phyloP scores from a whole-genome alignment of 2,329 filamentous ascomycete genomes.

The Talaromyces sp. region DNA sequence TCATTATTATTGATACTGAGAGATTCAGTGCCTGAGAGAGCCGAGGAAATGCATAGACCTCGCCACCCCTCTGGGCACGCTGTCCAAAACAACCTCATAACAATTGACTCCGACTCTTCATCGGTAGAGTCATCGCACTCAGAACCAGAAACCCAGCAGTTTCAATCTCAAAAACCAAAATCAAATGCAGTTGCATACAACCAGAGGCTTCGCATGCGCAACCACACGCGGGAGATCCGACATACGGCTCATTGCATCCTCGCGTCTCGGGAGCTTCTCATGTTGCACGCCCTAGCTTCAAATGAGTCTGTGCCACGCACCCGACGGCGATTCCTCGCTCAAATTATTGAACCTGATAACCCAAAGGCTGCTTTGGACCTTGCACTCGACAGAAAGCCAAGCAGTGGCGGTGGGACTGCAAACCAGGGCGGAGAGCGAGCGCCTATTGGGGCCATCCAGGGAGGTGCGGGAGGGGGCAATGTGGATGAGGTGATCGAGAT shows the following conservation, averaged over 20 bases:
- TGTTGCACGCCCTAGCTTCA: slow-evolving; percentile 33
- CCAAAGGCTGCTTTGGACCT: slow-evolving; percentile 3
- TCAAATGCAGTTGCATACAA: neutral
- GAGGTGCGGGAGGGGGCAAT: neutral
- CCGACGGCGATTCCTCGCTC: slow-evolving; percentile 30
- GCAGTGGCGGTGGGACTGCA: neutral
- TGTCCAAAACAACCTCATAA: neutral
- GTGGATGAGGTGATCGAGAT: slow-evolving; percentile 5
- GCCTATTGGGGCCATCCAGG: neutral
- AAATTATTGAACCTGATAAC: slow-evolving; percentile 27
- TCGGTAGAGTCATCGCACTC: neutral
- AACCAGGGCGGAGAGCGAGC: neutral
- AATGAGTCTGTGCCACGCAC: slow-evolving; percentile 34
- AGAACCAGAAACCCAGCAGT: neutral
- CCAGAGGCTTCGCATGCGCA: neutral
- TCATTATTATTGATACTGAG: neutral
- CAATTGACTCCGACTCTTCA: neutral
- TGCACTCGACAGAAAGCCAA: neutral
- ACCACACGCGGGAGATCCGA: slow-evolving; percentile 25
- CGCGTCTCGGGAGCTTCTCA: slow-evolving; percentile 34
- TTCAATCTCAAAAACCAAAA: neutral
- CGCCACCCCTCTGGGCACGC: neutral
- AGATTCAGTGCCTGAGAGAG: neutral
- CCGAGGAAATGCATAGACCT: neutral
- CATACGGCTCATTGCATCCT: slow-evolving; percentile 35